A percentile compares a stretch with the other conserved stretches of the same genome.
Conservation (phyloP, 179 eudicot genomes). For the Corrigiola litoralis region DNA sequence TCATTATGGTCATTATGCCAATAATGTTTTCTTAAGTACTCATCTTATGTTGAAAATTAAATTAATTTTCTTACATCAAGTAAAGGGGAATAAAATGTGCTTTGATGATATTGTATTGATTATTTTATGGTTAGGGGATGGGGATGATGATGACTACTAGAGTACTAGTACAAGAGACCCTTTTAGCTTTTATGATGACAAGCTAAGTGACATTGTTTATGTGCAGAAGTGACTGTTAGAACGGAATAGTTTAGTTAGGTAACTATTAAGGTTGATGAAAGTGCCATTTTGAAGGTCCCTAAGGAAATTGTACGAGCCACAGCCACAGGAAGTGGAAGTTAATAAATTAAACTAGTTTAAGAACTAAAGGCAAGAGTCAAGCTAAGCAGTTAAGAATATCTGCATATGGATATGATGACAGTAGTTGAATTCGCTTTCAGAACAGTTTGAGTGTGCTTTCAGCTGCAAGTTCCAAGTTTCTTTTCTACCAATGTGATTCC, state of each 20-base stretch:
- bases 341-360: conserved; percentile 1
- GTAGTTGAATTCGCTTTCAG: conserved; percentile 10
- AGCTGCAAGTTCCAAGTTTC: neutral
- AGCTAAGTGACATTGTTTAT: neutral
- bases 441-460: too few relatives aligned
- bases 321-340: conserved; percentile 16
- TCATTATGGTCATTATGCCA: conserved; percentile 27
- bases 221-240: neutral
- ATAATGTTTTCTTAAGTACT: conserved; percentile 21
- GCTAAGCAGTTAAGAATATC: conserved; percentile 5
- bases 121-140: neutral
- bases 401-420: conserved; percentile 11
- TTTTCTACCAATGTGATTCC: neutral
- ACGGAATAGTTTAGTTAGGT: conserved; percentile 13
- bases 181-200: conserved; percentile 20
- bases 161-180: conserved; percentile 19
- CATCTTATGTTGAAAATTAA: conserved; percentile 3
- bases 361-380: conserved; percentile 13
- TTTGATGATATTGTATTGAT: conserved; percentile 10
- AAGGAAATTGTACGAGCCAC: conserved; percentile 18
- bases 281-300: conserved; percentile 20
- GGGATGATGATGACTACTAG: conserved; percentile 32
- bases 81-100: conserved; percentile 16
- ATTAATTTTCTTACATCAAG: conserved; percentile 2
- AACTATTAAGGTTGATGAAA: conserved; percentile 17